Evolutionary conservation across 2,329 filamentous ascomycete genomes (phyloP), one percentile per base, ranked within the genome.

Genomic region (Cercospora berteroae): DNA sequence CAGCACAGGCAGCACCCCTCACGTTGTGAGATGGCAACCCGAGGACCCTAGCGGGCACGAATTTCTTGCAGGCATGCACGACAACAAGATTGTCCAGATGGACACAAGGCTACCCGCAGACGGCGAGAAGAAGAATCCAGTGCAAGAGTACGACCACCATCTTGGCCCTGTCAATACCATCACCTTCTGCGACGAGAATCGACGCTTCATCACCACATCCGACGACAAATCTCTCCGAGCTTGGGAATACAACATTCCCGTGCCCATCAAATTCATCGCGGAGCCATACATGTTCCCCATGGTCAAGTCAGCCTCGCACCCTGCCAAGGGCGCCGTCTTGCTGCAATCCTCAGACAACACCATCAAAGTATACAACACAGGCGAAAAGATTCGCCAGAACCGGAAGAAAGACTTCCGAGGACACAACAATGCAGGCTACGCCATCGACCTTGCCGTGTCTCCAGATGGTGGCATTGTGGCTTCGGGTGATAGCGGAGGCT

Each of bases 1-100:
- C 83, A 93, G 90, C 18, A 96, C 92, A 0, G 94, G 94, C 76
- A 96, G 96, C 83, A 98, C 93, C 13, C 94, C 95, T 5, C 95
- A 99, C 77, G 94, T 97, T 62, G 85, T 99, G 73, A 90, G 92
- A 73, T 98, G 98, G 85, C 96, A 98, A 80, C 94, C 94, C 0
- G 87, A 89, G 59, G 83, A 86, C 0, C 89, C 91, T 63, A 88
- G 90, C 72, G 87, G 89, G 8, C 90, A 95, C 78, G 94, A 98
- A 79, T 99, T 99, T 80, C 81, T 99, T 65, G 94, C 93, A 1
- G 95, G 95, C 75, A 96, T 98, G 92, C 95, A 92, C 42, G 94
- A 99, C 80, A 99, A 99, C 84, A 97, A 97, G 84, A 99, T 99
- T 73, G 86, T 99, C 50, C 95, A 99, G 77, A 99, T 96, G 80